A percentile compares a stretch with the other conserved stretches of the same genome.
Conservation (phyloP, 2,329 filamentous ascomycete species). For the Microascus cirrosus region DNA sequence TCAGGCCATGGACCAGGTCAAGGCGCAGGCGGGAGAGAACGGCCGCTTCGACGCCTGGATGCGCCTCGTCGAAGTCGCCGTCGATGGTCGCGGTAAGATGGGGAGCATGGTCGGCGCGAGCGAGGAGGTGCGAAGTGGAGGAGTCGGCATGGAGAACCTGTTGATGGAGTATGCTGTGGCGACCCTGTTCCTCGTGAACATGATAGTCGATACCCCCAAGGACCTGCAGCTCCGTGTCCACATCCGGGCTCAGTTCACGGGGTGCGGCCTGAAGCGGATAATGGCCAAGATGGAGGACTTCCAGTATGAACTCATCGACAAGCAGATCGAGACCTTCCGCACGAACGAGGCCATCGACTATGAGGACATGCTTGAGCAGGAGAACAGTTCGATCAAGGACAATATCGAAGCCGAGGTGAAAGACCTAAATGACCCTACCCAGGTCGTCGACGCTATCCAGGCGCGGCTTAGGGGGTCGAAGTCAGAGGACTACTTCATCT, state of each 20-base stretch:
- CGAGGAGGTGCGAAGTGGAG: slow-evolving; percentile 89
- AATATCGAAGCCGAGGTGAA: slow-evolving; percentile 75
- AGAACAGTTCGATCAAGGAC: slow-evolving; percentile 81
- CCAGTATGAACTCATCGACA: slow-evolving; percentile 96
- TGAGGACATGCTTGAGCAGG: slow-evolving; percentile 87
- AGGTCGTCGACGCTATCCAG: slow-evolving; percentile 91
- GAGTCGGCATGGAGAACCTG: slow-evolving; percentile 96
- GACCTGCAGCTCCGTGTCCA: slow-evolving; percentile 89
- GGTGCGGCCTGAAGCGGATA: slow-evolving; percentile 89
- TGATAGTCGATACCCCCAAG: slow-evolving; percentile 81
- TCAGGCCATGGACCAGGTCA: slow-evolving; percentile 85
- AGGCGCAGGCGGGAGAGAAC: slow-evolving; percentile 78
- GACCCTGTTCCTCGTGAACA: slow-evolving; percentile 90
- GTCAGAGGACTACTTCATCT: slow-evolving; percentile 91
- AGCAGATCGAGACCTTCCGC: slow-evolving; percentile 89
- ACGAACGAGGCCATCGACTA: slow-evolving; percentile 97
- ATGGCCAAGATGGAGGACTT: slow-evolving; percentile 96
- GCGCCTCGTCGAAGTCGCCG: slow-evolving; percentile 92
- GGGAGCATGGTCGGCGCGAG: slow-evolving; percentile 93
- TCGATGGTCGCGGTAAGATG: slow-evolving; percentile 97
- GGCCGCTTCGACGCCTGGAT: slow-evolving; percentile 98
- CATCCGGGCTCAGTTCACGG: slow-evolving; percentile 90
- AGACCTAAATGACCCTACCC: slow-evolving; percentile 83
- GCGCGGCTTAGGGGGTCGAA: slow-evolving; percentile 71
- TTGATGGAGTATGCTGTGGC: slow-evolving; percentile 98